phyloP scores from a whole-genome alignment of 2,329 filamentous ascomycete genomes.

The Colletotrichum siamense region DNA sequence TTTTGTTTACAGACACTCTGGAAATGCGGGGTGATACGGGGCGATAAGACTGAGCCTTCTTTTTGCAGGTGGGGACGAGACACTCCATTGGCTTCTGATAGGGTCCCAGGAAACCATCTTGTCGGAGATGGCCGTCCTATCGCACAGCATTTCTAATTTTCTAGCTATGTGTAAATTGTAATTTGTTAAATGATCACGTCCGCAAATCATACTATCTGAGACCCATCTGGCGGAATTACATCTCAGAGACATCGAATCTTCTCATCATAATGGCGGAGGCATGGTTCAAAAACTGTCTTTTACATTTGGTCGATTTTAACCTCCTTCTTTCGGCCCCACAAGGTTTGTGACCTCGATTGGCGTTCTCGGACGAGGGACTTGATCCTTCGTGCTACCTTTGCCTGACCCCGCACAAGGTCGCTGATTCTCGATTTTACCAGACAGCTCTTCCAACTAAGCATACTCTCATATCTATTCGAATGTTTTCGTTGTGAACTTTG shows the following conservation, averaged over 20 bases:
- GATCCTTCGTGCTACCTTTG: neutral
- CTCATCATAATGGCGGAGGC: neutral
- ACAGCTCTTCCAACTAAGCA: neutral
- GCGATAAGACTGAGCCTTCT: neutral
- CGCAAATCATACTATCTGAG: fast-evolving
- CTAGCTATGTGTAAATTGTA: neutral
- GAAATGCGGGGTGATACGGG: neutral
- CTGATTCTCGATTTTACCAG: neutral
- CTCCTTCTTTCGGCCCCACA: neutral
- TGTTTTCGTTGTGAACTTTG: neutral
- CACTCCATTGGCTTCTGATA: neutral
- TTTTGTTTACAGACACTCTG: neutral
- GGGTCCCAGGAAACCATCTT: neutral
- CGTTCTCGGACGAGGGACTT: neutral
- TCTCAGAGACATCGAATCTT: neutral
- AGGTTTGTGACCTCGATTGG: neutral
- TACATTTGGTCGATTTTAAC: neutral
- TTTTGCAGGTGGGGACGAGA: neutral
- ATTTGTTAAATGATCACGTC: neutral
- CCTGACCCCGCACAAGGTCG: neutral
- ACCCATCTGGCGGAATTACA: neutral
- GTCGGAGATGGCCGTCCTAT: neutral
- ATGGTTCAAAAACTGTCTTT: neutral
- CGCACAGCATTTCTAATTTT: neutral
- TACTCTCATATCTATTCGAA: neutral